phyloP scores from a whole-genome alignment of 2,329 filamentous ascomycete species.

The Colletotrichum gloeosporioides region DNA sequence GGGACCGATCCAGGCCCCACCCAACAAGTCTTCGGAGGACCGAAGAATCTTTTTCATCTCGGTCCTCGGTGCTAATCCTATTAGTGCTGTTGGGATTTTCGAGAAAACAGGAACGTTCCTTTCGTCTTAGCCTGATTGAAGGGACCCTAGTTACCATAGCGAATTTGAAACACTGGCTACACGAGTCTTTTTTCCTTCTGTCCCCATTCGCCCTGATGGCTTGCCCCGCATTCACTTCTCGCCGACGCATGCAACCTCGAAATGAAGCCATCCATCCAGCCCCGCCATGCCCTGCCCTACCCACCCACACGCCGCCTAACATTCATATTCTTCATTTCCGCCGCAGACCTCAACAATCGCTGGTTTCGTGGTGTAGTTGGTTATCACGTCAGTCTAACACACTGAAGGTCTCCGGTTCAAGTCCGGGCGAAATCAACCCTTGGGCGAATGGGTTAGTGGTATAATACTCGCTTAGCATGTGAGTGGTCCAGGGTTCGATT shows the following conservation, averaged over 20 bases:
- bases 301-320: not conserved
- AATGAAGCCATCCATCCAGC: not conserved
- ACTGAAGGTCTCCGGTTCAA: conserved; percentile 23
- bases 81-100: fast-evolving
- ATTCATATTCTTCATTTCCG: not conserved
- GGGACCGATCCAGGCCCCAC: not conserved
- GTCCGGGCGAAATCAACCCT: conserved; percentile 16
- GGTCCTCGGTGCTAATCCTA: not conserved
- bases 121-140: not conserved
- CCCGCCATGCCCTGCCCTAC: not conserved
- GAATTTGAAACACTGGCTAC: too few species aligned
- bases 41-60: not conserved
- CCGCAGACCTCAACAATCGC: fast-evolving
- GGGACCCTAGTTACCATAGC: not conserved
- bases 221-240: not conserved
- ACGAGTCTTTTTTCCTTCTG: not conserved
- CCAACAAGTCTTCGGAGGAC: not conserved
- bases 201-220: not conserved
- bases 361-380: conserved; percentile 41
- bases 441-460: conserved; percentile 23
- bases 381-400: conserved; percentile 55
- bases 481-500: conserved; percentile 23
- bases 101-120: not conserved
- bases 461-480: conserved; percentile 24
- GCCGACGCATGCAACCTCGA: not conserved